phyloP scores from a whole-genome alignment of 2,329 filamentous ascomycete genomes.

The Ceratocystis lukuohia region DNA sequence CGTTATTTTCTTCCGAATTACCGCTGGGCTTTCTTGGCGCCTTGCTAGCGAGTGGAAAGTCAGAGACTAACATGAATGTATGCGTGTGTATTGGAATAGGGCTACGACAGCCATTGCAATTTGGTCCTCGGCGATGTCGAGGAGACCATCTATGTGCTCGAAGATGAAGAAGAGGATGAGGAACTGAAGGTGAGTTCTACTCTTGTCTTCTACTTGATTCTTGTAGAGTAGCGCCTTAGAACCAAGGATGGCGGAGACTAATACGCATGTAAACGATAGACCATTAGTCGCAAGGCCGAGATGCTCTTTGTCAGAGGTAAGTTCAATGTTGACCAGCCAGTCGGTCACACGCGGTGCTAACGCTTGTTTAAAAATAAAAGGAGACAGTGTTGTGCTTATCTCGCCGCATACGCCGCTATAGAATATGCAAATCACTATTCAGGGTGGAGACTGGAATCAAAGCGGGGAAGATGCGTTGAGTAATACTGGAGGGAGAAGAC shows the following conservation, averaged over 20 bases:
- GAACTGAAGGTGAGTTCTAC: constrained; percentile 49
- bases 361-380: constrained; percentile 29
- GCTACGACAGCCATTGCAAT: constrained; percentile 98
- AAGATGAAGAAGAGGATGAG: constrained; percentile 31
- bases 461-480: background rate
- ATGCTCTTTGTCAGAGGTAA: constrained; percentile 96
- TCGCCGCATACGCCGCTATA: constrained; percentile 44
- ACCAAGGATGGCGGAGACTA: background rate
- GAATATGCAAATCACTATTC: background rate
- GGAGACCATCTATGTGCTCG: constrained; percentile 83
- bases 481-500: background rate
- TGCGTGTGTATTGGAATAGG: constrained; percentile 40
- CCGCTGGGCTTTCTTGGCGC: background rate
- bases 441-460: background rate
- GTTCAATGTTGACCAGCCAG: constrained; percentile 23
- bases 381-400: constrained; percentile 60
- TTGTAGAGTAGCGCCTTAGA: too few species aligned
- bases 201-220: too few species aligned
- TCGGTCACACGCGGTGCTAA: background rate
- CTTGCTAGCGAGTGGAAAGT: background rate
- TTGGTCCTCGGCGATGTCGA: constrained; percentile 90
- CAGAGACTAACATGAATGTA: background rate
- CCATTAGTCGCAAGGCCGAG: constrained; percentile 90
- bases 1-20: background rate
- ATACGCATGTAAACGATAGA: constrained; percentile 36